Evolutionary conservation across 805 yeast genomes (phyloP).

Genomic region (Hanseniaspora opuntiae): DNA sequence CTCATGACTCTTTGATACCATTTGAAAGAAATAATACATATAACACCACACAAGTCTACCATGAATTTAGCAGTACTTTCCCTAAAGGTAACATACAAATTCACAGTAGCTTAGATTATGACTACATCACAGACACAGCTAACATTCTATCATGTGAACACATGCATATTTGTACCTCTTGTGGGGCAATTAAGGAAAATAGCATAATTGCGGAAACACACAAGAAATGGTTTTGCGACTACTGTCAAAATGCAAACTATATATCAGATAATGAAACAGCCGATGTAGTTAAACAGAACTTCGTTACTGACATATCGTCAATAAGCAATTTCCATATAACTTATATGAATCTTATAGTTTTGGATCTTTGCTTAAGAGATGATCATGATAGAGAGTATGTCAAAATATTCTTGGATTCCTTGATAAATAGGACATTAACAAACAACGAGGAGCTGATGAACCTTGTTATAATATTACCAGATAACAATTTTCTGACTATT

Average conservation of each 20-base stretch:
- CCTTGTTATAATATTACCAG: background rate
- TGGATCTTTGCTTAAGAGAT: conserved; percentile 10
- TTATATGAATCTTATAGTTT: background rate
- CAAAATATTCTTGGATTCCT: background rate
- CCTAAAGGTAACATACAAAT: conserved; percentile 10
- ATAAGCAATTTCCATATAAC: background rate
- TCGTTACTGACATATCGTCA: background rate
- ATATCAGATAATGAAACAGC: background rate
- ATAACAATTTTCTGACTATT: background rate
- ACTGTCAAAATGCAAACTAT: conserved; percentile 11
- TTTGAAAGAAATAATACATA: background rate
- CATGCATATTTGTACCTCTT: background rate
- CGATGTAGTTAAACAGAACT: background rate
- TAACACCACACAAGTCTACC: conserved; percentile 1
- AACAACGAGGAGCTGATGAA: background rate
- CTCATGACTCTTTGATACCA: background rate
- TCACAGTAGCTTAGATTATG: background rate
- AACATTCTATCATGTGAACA: background rate
- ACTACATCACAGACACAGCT: background rate
- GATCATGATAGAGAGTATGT: background rate
- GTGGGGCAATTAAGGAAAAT: background rate
- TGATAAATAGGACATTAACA: background rate
- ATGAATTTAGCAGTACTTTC: conserved; percentile 1
- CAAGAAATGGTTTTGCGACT: conserved; percentile 9
- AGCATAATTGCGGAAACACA: background rate